Conservation (phyloP, 2,329 filamentous ascomycete genomes). For the Blastomyces silverae region DNA sequence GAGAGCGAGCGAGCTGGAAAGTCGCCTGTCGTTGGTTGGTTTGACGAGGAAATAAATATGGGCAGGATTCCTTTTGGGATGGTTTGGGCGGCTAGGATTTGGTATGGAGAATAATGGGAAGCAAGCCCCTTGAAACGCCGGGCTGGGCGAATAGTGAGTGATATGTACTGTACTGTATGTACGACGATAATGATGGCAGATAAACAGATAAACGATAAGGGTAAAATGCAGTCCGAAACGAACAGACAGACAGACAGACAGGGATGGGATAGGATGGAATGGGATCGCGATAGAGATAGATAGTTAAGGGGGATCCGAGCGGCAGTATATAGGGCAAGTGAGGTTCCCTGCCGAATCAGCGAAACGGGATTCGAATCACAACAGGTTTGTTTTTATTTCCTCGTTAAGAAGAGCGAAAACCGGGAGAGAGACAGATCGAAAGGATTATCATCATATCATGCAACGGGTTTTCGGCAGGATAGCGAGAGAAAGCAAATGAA, state of each 20-base stretch:
- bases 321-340: not conserved
- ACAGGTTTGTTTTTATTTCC: not conserved
- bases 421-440: too few species aligned
- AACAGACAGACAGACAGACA: not conserved
- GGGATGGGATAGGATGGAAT: not conserved
- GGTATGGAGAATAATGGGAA: not conserved
- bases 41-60: too few species aligned
- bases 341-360: not conserved
- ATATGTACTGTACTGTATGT: too few species aligned
- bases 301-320: not conserved
- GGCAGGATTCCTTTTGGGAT: not conserved
- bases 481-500: slow-evolving; percentile 1
- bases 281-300: not conserved
- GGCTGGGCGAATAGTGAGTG: not conserved
- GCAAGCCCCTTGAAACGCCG: not conserved
- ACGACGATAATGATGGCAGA: not conserved
- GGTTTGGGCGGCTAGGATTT: not conserved
- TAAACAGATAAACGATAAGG: not conserved
- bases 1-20: not conserved
- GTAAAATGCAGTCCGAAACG: too few species aligned
- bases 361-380: not conserved
- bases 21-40: not conserved
- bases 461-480: not conserved
- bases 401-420: too few species aligned
- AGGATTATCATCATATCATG: not conserved